phyloP scores from a whole-genome alignment of 1,284 basidiomycete genomes.

The Microbotryomycetes sp. region DNA sequence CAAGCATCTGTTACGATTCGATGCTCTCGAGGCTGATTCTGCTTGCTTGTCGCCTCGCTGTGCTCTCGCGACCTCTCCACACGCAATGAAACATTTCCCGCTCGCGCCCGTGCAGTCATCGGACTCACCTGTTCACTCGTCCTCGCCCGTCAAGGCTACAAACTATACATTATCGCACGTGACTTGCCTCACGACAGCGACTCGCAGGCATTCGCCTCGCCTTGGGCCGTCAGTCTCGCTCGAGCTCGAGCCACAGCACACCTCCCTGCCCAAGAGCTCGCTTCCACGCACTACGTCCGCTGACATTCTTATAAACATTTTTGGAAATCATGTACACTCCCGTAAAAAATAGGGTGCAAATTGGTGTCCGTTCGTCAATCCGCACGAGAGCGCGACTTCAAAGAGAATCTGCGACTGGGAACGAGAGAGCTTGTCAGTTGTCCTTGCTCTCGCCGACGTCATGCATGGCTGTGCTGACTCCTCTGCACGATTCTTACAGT shows the following conservation, averaged over 20 bases:
- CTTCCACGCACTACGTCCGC: no score
- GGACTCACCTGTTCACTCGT: conserved; percentile 45
- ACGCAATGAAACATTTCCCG: no score
- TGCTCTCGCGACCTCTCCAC: not conserved
- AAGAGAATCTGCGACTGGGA: conserved; percentile 18
- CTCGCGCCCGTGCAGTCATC: conserved; percentile 45
- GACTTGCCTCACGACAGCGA: conserved; percentile 58
- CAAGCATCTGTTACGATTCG: no score
- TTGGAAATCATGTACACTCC: no score
- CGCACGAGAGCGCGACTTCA: conserved; percentile 1
- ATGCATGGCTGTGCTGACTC: conserved; percentile 26
- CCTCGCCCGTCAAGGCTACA: conserved; percentile 45
- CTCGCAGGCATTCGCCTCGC: conserved; percentile 57
- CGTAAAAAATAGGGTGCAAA: conserved; percentile 61
- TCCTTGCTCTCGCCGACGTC: not conserved
- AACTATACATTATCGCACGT: conserved; percentile 55
- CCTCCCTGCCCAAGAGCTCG: not conserved
- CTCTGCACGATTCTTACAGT: conserved; percentile 36
- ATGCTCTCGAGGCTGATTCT: not conserved
- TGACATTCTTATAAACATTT: no score
- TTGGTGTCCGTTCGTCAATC: conserved; percentile 53
- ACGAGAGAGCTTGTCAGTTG: conserved; percentile 12
- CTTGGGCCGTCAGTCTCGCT: conserved; percentile 56
- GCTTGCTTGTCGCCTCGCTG: not conserved
- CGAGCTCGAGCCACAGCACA: not conserved